These are phyloP conservation scores for Tylopilus sp. DNA, from an alignment of 1,284 basidiomycete genomes.

Conservation along the genomic window DNA sequence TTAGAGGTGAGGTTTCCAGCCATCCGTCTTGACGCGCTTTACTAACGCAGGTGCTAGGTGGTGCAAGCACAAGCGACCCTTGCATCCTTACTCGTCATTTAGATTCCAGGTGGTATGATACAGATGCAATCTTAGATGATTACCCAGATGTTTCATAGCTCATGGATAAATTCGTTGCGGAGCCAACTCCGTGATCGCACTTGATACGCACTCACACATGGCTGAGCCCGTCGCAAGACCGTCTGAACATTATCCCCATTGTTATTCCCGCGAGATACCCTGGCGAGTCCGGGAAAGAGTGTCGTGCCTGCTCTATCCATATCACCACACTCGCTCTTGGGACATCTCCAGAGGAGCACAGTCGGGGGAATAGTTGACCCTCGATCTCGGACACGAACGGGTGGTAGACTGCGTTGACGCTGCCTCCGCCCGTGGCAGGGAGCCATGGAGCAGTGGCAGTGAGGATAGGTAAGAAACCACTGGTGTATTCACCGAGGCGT, in stretches of 20 bases:
- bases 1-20: no score
- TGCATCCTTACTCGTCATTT: no score
- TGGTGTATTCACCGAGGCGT: constrained; percentile 57
- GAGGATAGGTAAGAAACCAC: constrained; percentile 64
- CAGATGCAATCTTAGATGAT: constrained; percentile 8
- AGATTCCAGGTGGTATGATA: no score
- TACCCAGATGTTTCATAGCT: constrained; percentile 9
- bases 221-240: constrained; percentile 70
- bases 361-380: constrained; percentile 70
- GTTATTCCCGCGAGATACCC: constrained; percentile 65
- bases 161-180: constrained; percentile 2
- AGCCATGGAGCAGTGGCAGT: constrained; percentile 83
- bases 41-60: no score
- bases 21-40: no score
- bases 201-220: constrained; percentile 81
- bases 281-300: constrained; percentile 86
- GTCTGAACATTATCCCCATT: constrained; percentile 68
- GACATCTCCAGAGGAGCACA: constrained; percentile 82
- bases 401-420: constrained; percentile 79
- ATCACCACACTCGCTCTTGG: constrained; percentile 77
- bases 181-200: constrained; percentile 28
- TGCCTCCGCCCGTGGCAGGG: constrained; percentile 60
- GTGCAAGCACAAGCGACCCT: no score
- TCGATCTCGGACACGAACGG: constrained; percentile 85
- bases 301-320: constrained; percentile 80